phyloP scores from a whole-genome alignment of 2,329 filamentous ascomycete species.

The Leptographium wingfieldii region DNA sequence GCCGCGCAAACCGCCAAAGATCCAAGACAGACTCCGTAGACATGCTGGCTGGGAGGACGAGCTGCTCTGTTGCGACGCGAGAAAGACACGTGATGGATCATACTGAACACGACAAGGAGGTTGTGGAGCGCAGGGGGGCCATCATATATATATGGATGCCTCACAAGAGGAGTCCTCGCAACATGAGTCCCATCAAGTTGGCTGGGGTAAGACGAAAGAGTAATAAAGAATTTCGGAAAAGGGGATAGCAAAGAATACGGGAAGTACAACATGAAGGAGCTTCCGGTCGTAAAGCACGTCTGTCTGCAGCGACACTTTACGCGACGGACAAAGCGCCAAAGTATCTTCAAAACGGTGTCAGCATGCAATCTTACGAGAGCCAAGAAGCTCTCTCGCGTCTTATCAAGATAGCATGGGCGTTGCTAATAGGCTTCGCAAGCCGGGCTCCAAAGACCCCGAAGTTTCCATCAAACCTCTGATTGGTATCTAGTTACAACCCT shows the following conservation, averaged over 20 bases:
- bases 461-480: no score
- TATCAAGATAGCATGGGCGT: no score
- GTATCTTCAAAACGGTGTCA: no score
- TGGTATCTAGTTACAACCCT: no score
- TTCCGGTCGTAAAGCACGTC: neutral
- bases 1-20: constrained; percentile 9
- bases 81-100: neutral
- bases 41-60: neutral
- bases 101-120: neutral
- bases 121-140: neutral
- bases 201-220: no score
- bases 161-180: neutral
- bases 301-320: neutral
- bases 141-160: neutral
- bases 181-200: neutral
- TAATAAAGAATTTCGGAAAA: no score
- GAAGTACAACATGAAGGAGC: neutral
- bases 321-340: neutral
- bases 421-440: no score
- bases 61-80: neutral
- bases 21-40: neutral
- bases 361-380: neutral
- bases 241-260: no score
- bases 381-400: neutral
- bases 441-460: no score